Percentiles rank a stretch among this genome's conserved stretches.
These are phyloP conservation scores for Suillus weaverae DNA, from an alignment of 768 basidiomycete genomes.

Conservation along the genomic window DNA sequence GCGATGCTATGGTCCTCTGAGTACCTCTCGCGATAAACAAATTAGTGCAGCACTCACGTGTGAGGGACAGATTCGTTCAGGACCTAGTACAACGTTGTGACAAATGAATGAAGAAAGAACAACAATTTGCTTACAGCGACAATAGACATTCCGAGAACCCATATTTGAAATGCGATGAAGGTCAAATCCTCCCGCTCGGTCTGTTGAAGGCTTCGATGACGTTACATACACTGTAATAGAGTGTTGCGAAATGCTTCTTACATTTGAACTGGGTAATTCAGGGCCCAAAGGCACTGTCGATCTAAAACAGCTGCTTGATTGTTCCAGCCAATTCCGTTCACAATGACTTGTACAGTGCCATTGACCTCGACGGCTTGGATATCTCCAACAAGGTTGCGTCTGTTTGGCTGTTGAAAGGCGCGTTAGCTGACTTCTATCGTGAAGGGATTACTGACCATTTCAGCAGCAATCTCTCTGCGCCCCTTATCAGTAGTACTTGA, in stretches of 20 bases:
- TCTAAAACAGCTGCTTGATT: conserved; percentile 41
- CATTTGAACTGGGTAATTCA: conserved; percentile 72
- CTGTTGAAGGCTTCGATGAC: conserved; percentile 52
- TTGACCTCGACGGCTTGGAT: conserved; percentile 30
- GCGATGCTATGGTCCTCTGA: conserved; percentile 44
- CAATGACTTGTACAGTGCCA: conserved; percentile 23
- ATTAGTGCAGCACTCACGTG: conserved; percentile 34
- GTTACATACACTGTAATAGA: conserved; percentile 4
- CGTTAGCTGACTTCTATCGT: not conserved
- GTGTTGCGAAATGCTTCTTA: conserved; percentile 36
- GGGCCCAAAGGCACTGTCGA: conserved; percentile 52
- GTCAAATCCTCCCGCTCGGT: conserved; percentile 78
- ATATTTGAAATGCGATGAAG: conserved; percentile 77
- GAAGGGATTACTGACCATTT: not conserved
- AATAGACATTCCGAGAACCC: conserved; percentile 77
- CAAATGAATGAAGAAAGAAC: conserved; percentile 19
- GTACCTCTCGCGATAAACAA: not conserved
- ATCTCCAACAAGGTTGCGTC: conserved; percentile 19
- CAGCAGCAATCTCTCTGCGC: not conserved
- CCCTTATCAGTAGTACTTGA: not conserved
- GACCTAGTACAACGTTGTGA: conserved; percentile 22
- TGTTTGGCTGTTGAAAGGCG: not conserved
- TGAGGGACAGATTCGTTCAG: conserved; percentile 83
- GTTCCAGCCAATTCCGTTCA: conserved; percentile 36
- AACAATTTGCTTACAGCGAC: conserved; percentile 45